phyloP scores from a whole-genome alignment of 768 basidiomycete genomes.

The Daedaleopsis sinensis region DNA sequence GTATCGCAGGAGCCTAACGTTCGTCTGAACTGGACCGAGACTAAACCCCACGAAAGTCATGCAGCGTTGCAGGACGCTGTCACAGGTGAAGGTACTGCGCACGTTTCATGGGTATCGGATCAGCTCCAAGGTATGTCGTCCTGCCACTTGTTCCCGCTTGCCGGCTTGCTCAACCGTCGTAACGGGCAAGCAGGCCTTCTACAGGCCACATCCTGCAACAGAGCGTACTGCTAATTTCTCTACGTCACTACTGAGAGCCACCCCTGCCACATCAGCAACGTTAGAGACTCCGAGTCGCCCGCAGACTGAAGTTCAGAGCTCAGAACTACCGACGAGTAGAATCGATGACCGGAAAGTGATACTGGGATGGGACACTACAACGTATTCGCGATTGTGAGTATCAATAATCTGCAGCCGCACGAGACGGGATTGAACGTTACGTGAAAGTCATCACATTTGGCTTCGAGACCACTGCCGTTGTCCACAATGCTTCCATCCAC shows the following conservation, averaged over 20 bases:
- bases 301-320: neutral
- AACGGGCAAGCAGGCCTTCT: no score
- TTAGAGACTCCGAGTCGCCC: neutral
- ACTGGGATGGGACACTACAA: slow-evolving; percentile 72
- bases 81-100: no score
- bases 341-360: slow-evolving; percentile 63
- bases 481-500: slow-evolving; percentile 79
- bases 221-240: neutral
- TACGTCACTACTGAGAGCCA: neutral
- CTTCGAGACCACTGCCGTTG: slow-evolving; percentile 93
- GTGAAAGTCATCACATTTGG: slow-evolving; percentile 83
- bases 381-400: slow-evolving; percentile 79
- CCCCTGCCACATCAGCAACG: neutral
- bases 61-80: no score
- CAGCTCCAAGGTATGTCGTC: no score
- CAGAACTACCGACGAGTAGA: slow-evolving; percentile 37
- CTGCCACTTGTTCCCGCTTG: no score
- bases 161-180: no score
- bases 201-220: no score
- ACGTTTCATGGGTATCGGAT: no score
- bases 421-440: neutral
- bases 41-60: no score
- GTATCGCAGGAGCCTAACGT: no score
- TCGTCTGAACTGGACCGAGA: no score
- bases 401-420: neutral